phyloP scores from a whole-genome alignment of 345 rosid genomes.

The Aurinia saxatilis region DNA sequence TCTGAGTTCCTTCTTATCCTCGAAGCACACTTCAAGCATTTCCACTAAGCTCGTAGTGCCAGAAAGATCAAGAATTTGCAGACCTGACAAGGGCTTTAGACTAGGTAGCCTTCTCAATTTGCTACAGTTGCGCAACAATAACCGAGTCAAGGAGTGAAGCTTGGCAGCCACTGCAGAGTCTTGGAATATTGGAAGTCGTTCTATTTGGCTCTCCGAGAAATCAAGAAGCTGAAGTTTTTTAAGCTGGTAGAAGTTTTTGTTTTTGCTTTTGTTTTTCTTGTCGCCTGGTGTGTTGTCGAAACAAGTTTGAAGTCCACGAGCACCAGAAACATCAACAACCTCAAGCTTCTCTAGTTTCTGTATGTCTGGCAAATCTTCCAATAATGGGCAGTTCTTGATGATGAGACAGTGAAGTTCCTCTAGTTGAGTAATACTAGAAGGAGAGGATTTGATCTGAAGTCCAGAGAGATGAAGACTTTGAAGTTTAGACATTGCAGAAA shows the following conservation, averaged over 20 bases:
- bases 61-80: slow-evolving; percentile 42
- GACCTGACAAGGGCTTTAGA: slow-evolving; percentile 22
- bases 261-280: slow-evolving; percentile 19
- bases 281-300: slow-evolving; percentile 12
- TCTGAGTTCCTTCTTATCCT: slow-evolving; percentile 23
- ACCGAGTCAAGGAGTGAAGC: slow-evolving; percentile 18
- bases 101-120: slow-evolving; percentile 20
- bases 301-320: slow-evolving; percentile 23
- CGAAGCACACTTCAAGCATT: slow-evolving; percentile 31
- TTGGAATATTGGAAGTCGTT: slow-evolving; percentile 36
- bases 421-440: slow-evolving; percentile 23
- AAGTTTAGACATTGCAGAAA: slow-evolving; percentile 21
- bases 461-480: slow-evolving; percentile 48
- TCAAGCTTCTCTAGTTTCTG: slow-evolving; percentile 29
- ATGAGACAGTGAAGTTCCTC: slow-evolving; percentile 36
- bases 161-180: neutral
- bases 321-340: slow-evolving; percentile 49
- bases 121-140: slow-evolving; percentile 24
- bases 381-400: slow-evolving; percentile 30
- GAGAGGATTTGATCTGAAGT: slow-evolving; percentile 29
- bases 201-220: slow-evolving; percentile 39
- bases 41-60: slow-evolving; percentile 29
- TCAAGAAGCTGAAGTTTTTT: slow-evolving; percentile 37
- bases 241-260: slow-evolving; percentile 31
- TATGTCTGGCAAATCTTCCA: slow-evolving; percentile 35